Conservation (phyloP, 345 rosid genomes). For the Kandelia obovata region DNA sequence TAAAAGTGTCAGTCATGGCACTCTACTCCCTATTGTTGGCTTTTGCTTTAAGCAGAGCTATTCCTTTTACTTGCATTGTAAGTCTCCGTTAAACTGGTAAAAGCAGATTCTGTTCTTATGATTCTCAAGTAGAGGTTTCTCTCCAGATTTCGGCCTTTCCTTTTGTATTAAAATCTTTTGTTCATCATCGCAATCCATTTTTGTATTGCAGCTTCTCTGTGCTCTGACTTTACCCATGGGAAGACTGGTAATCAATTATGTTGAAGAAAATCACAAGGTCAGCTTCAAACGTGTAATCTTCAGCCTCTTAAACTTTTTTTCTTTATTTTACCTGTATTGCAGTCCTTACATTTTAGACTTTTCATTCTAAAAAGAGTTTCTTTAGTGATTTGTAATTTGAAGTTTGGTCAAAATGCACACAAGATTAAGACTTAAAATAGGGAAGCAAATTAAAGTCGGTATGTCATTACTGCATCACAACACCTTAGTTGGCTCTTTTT, state of each 20-base stretch:
- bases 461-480: no score
- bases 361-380: no score
- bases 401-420: no score
- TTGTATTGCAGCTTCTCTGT: constrained; percentile 55
- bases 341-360: no score
- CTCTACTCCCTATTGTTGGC: constrained; percentile 47
- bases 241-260: constrained; percentile 54
- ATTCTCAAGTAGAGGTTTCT: not conserved
- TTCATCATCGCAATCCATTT: not conserved
- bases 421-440: no score
- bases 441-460: no score
- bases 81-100: constrained; percentile 29
- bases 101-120: not conserved
- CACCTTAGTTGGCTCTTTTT: no score
- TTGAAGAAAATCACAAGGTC: constrained; percentile 72
- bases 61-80: constrained; percentile 64
- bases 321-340: no score
- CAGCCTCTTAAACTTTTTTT: no score
- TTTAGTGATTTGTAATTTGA: no score
- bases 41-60: constrained; percentile 51
- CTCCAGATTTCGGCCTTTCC: not conserved
- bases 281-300: constrained; percentile 14
- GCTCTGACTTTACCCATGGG: constrained; percentile 72
- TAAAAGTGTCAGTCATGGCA: constrained; percentile 42
- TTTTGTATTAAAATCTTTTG: not conserved